Evolutionary conservation across 352 stramenopile species (phyloP), one percentile per base, ranked within the genome.

Genomic region (Globisporangium cederbergense): DNA sequence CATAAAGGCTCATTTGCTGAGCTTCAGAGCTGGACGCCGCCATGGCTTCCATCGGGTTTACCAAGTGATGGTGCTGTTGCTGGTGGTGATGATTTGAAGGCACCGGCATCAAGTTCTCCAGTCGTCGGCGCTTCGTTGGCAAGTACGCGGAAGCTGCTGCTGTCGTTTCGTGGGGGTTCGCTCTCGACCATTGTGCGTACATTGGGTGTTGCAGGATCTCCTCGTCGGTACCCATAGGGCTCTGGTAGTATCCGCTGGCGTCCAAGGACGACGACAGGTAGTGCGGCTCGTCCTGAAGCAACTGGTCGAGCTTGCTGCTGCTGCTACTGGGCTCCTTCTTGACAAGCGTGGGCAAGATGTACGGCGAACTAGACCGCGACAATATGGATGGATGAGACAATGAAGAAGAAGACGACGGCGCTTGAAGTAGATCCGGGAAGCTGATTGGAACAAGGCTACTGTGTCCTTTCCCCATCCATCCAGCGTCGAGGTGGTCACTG

Each of bases 251-350:
- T 49, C 71, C 75, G 54, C 1, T 57, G 28, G 36, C 36, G 14
- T 86, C 78, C 10, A 79, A 58, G 28, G 71, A 74, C 22, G 46
- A 57, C 16, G 50, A 57, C 50, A 57, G 46, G 28, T 50, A 60
- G 14, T 62, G 58, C 34, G 72, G 49, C 4, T 89, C 78, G n/a
- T 91, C 80, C 43, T 89, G 83, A 1, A 89, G 72, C 7, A 91
- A 62, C 58, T 89, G 78, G 18, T 91, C 78, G 51, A 89, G 66
- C 58, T 72, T 73, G 34, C 62, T 65, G n/a, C 40, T 58, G 28
- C 28, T 40, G 53, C 5, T 52, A 14, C 14, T 42, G 18, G 16
- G 20, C 16, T 64, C 56, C 6, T 55, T 61, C 57, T 64, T 68
- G 13, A 53, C 34, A 11, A 64, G 42, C 20, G 36, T 18, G 18